These are phyloP conservation scores for Trametes sanguinea DNA, from an alignment of 768 basidiomycete species.

Conservation along the genomic window DNA sequence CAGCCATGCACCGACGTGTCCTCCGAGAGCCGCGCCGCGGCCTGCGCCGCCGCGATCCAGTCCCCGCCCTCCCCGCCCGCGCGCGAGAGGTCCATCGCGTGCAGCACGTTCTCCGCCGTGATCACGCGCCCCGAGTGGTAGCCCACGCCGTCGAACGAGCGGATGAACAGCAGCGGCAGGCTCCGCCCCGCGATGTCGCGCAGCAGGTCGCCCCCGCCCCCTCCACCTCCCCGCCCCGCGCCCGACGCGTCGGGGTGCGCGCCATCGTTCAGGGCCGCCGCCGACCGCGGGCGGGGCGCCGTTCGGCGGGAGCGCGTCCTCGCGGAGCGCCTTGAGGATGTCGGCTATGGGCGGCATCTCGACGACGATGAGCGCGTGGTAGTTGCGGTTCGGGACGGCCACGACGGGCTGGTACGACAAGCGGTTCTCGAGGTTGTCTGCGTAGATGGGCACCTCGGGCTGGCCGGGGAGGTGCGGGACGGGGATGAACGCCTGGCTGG, in stretches of 20 bases:
- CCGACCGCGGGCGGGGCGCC: conserved; percentile 19
- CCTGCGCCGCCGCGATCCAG: conserved; percentile 77
- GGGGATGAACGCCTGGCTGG: conserved; percentile 47
- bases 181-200: conserved; percentile 68
- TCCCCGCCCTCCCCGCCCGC: conserved; percentile 52
- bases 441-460: conserved; percentile 11
- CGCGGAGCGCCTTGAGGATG: conserved; percentile 77
- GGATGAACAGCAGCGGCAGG: conserved; percentile 79
- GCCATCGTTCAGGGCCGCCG: conserved; percentile 1
- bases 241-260: background rate
- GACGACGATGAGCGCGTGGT: conserved; percentile 83
- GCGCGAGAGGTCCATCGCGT: conserved; percentile 63
- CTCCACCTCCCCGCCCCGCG: too few relatives aligned
- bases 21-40: conserved; percentile 51
- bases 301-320: conserved; percentile 56
- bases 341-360: conserved; percentile 80
- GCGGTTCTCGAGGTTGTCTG: conserved; percentile 7
- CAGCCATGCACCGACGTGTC: conserved; percentile 71
- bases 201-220: conserved; percentile 23
- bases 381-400: conserved; percentile 44
- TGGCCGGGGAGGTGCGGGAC: conserved; percentile 30
- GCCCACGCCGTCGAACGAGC: conserved; percentile 80
- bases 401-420: conserved; percentile 1
- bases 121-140: conserved; percentile 87
- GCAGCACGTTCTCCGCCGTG: conserved; percentile 80